A percentile compares a stretch with the other conserved stretches of the same genome.
Conservation (phyloP, 192 early-diverging fungal genomes). For the Dispira parvispora region DNA sequence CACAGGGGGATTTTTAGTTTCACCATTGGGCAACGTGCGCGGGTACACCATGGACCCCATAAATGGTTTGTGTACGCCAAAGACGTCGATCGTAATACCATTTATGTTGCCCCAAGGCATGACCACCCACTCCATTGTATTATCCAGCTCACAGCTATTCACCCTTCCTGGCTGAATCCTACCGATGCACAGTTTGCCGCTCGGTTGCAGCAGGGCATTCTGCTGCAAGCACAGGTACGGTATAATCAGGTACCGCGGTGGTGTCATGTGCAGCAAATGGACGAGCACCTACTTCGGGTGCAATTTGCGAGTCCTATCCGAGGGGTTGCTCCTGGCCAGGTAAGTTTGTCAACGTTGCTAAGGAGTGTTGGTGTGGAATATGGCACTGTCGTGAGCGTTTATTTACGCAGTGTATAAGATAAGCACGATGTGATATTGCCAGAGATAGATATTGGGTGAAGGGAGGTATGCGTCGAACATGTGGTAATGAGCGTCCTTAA, state of each 20-base stretch:
- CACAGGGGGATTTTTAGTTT: slow-evolving; percentile 2
- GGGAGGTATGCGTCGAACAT: no score
- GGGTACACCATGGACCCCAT: slow-evolving; percentile 38
- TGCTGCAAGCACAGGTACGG: slow-evolving; percentile 33
- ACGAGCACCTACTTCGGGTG: slow-evolving; percentile 16
- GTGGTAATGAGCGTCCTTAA: no score
- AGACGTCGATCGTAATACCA: slow-evolving; percentile 35
- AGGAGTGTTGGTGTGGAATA: no score
- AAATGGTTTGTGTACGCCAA: slow-evolving; percentile 67
- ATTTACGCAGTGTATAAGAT: no score
- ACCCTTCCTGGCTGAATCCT: slow-evolving; percentile 27
- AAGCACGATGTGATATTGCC: no score
- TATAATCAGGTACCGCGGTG: slow-evolving; percentile 29
- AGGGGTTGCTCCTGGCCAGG: slow-evolving; percentile 44
- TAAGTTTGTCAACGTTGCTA: slow-evolving; percentile 9
- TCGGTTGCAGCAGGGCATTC: slow-evolving; percentile 11
- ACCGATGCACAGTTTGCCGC: slow-evolving; percentile 14
- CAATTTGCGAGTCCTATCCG: slow-evolving; percentile 34
- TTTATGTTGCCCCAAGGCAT: slow-evolving; percentile 47
- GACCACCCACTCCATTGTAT: slow-evolving; percentile 20
- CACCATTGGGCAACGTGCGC: slow-evolving; percentile 13
- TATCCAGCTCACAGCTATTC: slow-evolving; percentile 13
- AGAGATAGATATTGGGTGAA: no score
- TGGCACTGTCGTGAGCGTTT: no score
- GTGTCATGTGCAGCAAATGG: slow-evolving; percentile 2